Base-by-base conservation (phyloP, 1,284 basidiomycete species). In the Rhodotorula mucilaginosa region DNA sequence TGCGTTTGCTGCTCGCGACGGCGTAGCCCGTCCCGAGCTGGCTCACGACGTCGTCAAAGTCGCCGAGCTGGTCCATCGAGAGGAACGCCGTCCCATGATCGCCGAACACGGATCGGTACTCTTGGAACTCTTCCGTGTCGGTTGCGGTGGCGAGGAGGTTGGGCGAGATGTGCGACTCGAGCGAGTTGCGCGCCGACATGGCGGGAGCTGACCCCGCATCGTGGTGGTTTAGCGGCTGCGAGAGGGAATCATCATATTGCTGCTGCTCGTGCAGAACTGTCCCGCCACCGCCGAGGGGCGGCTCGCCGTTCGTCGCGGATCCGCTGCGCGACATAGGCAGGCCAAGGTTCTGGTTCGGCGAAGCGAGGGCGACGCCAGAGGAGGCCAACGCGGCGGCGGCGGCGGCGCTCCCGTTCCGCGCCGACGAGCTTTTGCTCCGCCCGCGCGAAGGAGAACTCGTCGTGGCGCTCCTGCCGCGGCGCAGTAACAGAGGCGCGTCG, bases 1-100 rank as follows among this genome's bases (percentile, higher is more conserved):
- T 98, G 67, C 96, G 85, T 81, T 93, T 93, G 77, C 89, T 93
- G 81, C 92, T 97, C 12, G 96, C 96, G 18, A 99, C 95, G 0
- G 97, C 96, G 81, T 98, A 99, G 13, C 74, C 74, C 19, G 74
- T 76, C 16, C 74, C 74, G 19, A 76, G 58, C 61, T 71, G 70
- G 48, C 68, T 72, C 3, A 74, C 73, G 31, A 74, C 74, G 44
- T 76, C 73, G 61, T 76, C 74, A 52, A 72, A 74, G 58, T 74
- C 73, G 51, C 73, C 70, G 7, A 74, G 57, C 61, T 67, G 66
- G 61, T 76, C 74, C 63, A 72, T 70, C 48, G 66, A 67, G 7
- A 72, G 34, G 66, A 71, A 67, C 26, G n/a, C 68, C 46, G 61
- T 46, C 10, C 46, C 51, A 26, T 65, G 59, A 23, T 68, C 61